Conservation (phyloP, 1,284 basidiomycete species). For the Cutaneotrichosporon spelunceum region DNA sequence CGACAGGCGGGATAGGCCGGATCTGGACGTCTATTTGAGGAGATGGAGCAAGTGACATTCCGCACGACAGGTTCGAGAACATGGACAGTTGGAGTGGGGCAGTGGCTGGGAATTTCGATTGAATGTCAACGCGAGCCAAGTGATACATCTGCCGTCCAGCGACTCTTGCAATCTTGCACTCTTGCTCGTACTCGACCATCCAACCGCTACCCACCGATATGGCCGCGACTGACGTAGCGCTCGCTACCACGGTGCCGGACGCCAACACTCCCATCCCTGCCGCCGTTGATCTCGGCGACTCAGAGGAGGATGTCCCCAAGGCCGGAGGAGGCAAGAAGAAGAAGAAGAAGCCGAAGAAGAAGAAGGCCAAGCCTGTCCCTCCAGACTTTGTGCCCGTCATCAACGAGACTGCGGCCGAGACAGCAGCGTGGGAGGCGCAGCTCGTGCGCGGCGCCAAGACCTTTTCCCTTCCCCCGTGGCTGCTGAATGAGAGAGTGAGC, state of each 20-base stretch:
- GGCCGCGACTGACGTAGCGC: too few species aligned
- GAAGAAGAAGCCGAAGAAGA: slow-evolving; percentile 12
- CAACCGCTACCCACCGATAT: too few species aligned
- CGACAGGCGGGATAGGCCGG: slow-evolving; percentile 18
- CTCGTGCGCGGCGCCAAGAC: slow-evolving; percentile 22
- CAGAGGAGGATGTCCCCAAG: not conserved
- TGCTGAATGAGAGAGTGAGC: slow-evolving; percentile 32
- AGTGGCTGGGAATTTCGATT: too few species aligned
- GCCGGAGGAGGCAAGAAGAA: slow-evolving; percentile 8
- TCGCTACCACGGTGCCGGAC: too few species aligned
- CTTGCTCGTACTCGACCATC: too few species aligned
- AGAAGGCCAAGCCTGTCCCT: slow-evolving; percentile 28
- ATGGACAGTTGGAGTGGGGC: too few species aligned
- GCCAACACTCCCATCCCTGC: not conserved
- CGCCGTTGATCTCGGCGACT: not conserved
- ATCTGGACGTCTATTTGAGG: slow-evolving; percentile 7
- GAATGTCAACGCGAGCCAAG: too few species aligned
- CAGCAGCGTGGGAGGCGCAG: slow-evolving; percentile 28
- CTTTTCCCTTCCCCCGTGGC: slow-evolving; percentile 21
- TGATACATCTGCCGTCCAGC: too few species aligned
- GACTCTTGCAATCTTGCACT: too few species aligned
- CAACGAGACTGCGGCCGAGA: slow-evolving; percentile 24
- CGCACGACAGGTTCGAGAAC: too few species aligned
- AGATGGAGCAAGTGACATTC: too few species aligned
- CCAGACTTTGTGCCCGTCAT: slow-evolving; percentile 17